Percentiles rank a stretch among this genome's conserved stretches.
Conservation (phyloP, 768 basidiomycete genomes). For the Termitomyces sp. region DNA sequence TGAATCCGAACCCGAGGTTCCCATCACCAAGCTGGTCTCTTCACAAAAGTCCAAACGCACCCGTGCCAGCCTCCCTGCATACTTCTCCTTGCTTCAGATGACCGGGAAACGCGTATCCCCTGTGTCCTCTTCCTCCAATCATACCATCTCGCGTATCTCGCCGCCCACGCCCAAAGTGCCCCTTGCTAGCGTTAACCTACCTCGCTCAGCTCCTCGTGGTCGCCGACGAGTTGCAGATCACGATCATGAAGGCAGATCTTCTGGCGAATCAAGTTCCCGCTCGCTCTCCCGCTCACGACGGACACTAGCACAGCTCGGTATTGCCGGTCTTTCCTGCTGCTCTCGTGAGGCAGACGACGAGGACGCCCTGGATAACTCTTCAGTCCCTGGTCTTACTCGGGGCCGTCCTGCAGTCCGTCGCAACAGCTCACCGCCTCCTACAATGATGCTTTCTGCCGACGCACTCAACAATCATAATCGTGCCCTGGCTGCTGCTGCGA, state of each 20-base stretch:
- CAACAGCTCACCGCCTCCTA: conserved; percentile 57
- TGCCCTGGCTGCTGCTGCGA: conserved; percentile 18
- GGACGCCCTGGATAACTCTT: conserved; percentile 45
- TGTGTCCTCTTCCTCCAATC: conserved; percentile 43
- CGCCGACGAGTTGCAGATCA: conserved; percentile 39
- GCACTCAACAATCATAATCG: conserved; percentile 24
- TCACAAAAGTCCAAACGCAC: conserved; percentile 52
- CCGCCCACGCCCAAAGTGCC: conserved; percentile 59
- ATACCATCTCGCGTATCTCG: conserved; percentile 45
- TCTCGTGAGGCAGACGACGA: conserved; percentile 29
- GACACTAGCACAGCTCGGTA: conserved; percentile 8
- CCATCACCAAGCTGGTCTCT: conserved; percentile 22
- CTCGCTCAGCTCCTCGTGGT: conserved; percentile 49
- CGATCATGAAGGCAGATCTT: conserved; percentile 27
- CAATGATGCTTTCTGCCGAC: conserved; percentile 35
- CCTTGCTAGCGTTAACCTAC: conserved; percentile 24
- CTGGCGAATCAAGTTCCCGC: conserved; percentile 29
- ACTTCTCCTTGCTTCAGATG: conserved; percentile 69
- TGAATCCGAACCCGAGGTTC: conserved; percentile 28
- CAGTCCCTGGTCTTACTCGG: conserved; percentile 35
- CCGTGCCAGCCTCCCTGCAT: conserved; percentile 71
- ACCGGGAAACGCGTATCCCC: conserved; percentile 35
- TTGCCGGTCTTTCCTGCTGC: conserved; percentile 9
- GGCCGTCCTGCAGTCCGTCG: conserved; percentile 50
- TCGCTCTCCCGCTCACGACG: conserved; percentile 38